These are phyloP conservation scores for Irpex sp. DNA, from an alignment of 1,284 basidiomycete genomes.

Conservation along the genomic window DNA sequence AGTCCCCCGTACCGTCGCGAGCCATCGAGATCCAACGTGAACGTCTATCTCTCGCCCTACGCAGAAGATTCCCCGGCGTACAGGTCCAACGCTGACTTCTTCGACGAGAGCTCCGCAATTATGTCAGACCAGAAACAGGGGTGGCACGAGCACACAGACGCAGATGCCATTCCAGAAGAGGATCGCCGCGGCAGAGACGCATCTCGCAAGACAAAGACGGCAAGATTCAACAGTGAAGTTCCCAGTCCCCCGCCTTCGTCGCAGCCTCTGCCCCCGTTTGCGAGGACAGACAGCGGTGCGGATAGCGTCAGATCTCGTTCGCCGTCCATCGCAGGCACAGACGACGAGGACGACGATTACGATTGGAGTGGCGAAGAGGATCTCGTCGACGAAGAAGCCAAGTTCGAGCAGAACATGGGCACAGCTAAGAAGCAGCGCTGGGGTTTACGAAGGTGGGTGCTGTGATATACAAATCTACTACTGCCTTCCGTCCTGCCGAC, in stretches of 20 bases:
- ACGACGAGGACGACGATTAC: slow-evolving; percentile 53
- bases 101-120: slow-evolving; percentile 7
- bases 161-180: slow-evolving; percentile 4
- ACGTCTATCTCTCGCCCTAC: slow-evolving; percentile 20
- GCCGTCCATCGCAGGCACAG: slow-evolving; percentile 47
- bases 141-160: slow-evolving; percentile 4
- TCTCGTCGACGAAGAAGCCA: slow-evolving; percentile 60
- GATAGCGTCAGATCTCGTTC: slow-evolving; percentile 30
- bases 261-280: slow-evolving; percentile 12
- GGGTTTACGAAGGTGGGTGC: slow-evolving; percentile 47
- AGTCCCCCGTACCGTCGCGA: slow-evolving; percentile 28
- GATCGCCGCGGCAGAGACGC: not conserved
- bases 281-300: slow-evolving; percentile 18
- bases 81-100: slow-evolving; percentile 20
- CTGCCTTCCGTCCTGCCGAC: not conserved
- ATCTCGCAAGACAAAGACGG: slow-evolving; percentile 6
- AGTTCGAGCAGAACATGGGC: slow-evolving; percentile 56
- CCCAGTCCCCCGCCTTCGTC: slow-evolving; percentile 16
- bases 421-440: slow-evolving; percentile 41
- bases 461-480: not conserved
- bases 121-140: slow-evolving; percentile 19
- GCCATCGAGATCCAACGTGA: slow-evolving; percentile 23
- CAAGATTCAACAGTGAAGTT: slow-evolving; percentile 6
- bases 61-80: slow-evolving; percentile 24
- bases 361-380: slow-evolving; percentile 76